A percentile compares a stretch with the other conserved stretches of the same genome.
These are phyloP conservation scores for Pseudogymnoascus sp. DNA, from an alignment of 2,329 filamentous ascomycete genomes.

Conservation along the genomic window DNA sequence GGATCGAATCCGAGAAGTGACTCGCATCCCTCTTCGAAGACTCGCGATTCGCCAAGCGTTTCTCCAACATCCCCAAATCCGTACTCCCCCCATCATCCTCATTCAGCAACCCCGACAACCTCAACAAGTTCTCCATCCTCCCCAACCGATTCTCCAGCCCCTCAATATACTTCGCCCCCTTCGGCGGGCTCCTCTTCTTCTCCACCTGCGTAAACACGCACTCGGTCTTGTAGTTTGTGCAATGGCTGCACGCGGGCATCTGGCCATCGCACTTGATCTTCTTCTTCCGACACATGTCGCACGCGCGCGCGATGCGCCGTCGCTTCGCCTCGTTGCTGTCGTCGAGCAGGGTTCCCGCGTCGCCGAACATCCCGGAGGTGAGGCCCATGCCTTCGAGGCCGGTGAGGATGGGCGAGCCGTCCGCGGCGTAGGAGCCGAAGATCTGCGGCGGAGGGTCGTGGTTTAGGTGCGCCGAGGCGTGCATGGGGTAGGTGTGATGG, in stretches of 20 bases:
- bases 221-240: slow-evolving; percentile 95
- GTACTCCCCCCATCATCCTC: slow-evolving; percentile 81
- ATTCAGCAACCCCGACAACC: slow-evolving; percentile 75
- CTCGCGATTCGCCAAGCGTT: slow-evolving; percentile 55
- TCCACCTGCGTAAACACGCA: slow-evolving; percentile 97
- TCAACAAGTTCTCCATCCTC: slow-evolving; percentile 90
- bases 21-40: slow-evolving; percentile 24
- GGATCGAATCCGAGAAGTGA: slow-evolving; percentile 21
- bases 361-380: slow-evolving; percentile 52
- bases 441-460: slow-evolving; percentile 62
- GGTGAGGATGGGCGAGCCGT: slow-evolving; percentile 51
- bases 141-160: slow-evolving; percentile 88
- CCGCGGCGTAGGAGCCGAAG: slow-evolving; percentile 55
- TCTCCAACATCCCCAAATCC: slow-evolving; percentile 83
- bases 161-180: slow-evolving; percentile 97
- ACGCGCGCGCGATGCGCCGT: slow-evolving; percentile 46
- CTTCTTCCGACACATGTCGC: slow-evolving; percentile 78
- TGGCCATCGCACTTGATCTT: slow-evolving; percentile 98
- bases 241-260: slow-evolving; percentile 89
- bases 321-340: slow-evolving; percentile 69
- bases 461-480: slow-evolving; percentile 36
- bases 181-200: slow-evolving; percentile 95
- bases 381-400: slow-evolving; percentile 36
- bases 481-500: neutral
- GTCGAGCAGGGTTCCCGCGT: slow-evolving; percentile 49